Evolutionary conservation across 1,284 basidiomycete genomes (phyloP).

Genomic region (Acaromyces ingoldii): DNA sequence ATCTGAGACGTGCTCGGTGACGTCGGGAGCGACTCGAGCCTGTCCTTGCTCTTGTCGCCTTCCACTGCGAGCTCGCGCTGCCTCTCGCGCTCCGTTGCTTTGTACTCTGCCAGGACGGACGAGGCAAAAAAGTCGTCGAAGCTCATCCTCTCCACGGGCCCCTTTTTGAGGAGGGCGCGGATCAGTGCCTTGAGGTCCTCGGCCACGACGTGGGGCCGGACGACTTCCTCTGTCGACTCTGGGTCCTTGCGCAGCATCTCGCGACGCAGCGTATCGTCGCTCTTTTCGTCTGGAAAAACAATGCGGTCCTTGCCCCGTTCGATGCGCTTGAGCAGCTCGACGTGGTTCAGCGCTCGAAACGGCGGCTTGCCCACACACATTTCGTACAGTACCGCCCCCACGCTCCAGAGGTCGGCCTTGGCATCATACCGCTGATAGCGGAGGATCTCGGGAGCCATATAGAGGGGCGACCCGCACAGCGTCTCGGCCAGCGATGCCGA

Average conservation of each 20-base stretch:
- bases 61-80: not conserved
- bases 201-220: constrained; percentile 59
- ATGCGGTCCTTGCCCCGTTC: constrained; percentile 70
- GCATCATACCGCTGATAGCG: constrained; percentile 97
- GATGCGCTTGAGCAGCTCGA: constrained; percentile 89
- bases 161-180: constrained; percentile 71
- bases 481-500: constrained; percentile 94
- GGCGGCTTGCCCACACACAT: constrained; percentile 90
- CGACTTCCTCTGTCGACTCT: not conserved
- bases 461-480: constrained; percentile 91
- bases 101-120: constrained; percentile 22
- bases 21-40: no score
- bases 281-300: constrained; percentile 67
- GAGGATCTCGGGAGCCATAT: constrained; percentile 98
- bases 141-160: constrained; percentile 75
- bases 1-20: no score
- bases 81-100: not conserved
- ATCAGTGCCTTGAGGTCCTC: constrained; percentile 84
- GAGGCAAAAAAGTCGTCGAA: constrained; percentile 86
- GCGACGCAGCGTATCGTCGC: constrained; percentile 32
- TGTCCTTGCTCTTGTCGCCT: no score
- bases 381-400: constrained; percentile 93
- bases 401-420: constrained; percentile 95
- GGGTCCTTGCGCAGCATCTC: constrained; percentile 22
- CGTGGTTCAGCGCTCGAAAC: constrained; percentile 90